Evolutionary conservation across 768 basidiomycete genomes (phyloP), one percentile per base, ranked within the genome.

Genomic region (Collybia mongolica): DNA sequence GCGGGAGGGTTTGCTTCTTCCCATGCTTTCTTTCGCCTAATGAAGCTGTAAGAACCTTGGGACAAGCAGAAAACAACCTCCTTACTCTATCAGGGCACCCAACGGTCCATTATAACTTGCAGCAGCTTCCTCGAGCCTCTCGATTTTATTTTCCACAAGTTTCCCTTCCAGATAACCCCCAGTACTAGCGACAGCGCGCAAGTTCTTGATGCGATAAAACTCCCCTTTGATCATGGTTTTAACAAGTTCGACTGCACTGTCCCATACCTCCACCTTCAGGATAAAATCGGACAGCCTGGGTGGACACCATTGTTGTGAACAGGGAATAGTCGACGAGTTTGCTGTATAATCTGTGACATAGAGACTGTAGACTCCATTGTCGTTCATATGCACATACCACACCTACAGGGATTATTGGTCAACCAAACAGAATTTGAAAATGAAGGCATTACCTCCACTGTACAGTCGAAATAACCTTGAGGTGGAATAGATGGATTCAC

Each of bases 261-360:
- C 80, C 82, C 83, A 88, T 67, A 82, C 77, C 54, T 79, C 77
- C 24, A 86, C 72, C 42, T 70, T 76, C n/a, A 88, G 58, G 15
- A 82, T 72, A 20, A 59, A 62, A 12, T 75, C 67, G 2, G 65
- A 65, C 28, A 87, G 64, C 20, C 65, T 67, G 5, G 68, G 59
- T 9, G 77, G 71, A 60, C 79, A 83, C 77, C 77, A 82, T 39
- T 64, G 46, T 6, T 70, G 67, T 46, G 71, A 65, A n/a, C 71
- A 54, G 14, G 68, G 58, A 3, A 48, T 49, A 38, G 72, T 57
- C 6, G 55, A 51, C 4, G 65, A 42, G 47, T 80, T 81, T 37
- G 53, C 55, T 5, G 85, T 84, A 58, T 85, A 87, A 56, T 88
- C 86, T 1, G 86, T 87, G 44, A 85, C 82, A 60, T 80, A 86